phyloP scores from a whole-genome alignment of 306 rosid species.

The Crataegus laevigata region DNA sequence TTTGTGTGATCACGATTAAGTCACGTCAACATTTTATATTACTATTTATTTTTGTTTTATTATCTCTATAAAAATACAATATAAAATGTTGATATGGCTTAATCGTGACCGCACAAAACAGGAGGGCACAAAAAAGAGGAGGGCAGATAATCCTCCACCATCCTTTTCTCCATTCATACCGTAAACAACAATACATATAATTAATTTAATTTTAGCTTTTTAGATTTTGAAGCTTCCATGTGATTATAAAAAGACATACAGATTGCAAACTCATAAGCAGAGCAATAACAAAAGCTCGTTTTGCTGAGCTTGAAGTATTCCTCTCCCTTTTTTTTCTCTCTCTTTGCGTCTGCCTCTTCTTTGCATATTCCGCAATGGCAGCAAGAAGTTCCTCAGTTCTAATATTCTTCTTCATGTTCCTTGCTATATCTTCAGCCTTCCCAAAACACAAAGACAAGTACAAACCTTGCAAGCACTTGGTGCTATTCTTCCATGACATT shows the following conservation, averaged over 20 bases:
- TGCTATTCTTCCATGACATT: constrained; percentile 59
- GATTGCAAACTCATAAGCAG: background rate
- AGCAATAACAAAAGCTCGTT: background rate
- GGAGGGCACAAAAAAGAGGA: too few species aligned
- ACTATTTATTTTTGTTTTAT: too few species aligned
- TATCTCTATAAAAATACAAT: too few species aligned
- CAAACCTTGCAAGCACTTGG: constrained; percentile 52
- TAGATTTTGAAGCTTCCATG: background rate
- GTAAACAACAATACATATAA: background rate
- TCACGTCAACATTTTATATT: too few species aligned
- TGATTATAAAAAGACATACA: background rate
- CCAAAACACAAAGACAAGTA: constrained; percentile 17
- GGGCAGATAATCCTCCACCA: too few species aligned
- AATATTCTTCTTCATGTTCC: constrained; percentile 8
- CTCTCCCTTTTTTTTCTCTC: background rate
- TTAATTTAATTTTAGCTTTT: background rate
- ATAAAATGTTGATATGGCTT: too few species aligned
- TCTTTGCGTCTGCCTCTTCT: background rate
- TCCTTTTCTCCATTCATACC: background rate
- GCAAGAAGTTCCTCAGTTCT: constrained; percentile 9
- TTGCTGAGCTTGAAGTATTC: background rate
- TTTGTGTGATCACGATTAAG: too few species aligned
- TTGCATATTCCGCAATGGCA: constrained; percentile 19
- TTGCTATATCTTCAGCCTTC: constrained; percentile 28
- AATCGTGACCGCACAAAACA: too few species aligned